Percentiles rank a stretch among this genome's conserved stretches.
Conservation (phyloP, 2,329 filamentous ascomycete genomes). For the Paecilomyces sp. region DNA sequence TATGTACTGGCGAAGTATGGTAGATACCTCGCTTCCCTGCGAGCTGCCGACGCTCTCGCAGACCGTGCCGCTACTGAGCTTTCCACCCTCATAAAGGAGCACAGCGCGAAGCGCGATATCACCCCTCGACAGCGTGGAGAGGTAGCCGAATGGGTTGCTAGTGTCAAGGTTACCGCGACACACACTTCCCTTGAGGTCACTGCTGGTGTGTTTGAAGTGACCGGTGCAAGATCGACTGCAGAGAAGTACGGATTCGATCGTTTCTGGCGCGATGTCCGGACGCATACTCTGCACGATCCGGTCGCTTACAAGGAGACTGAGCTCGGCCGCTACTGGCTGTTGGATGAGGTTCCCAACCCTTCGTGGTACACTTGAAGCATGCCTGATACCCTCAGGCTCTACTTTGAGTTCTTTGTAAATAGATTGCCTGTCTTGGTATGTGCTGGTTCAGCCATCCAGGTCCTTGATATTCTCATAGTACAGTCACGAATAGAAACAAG, state of each 20-base stretch:
- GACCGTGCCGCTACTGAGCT: slow-evolving; percentile 49
- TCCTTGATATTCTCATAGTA: no score
- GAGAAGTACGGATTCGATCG: slow-evolving; percentile 55
- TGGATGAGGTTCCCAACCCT: slow-evolving; percentile 51
- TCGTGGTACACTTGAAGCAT: slow-evolving; percentile 53
- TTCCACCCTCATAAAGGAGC: slow-evolving; percentile 39
- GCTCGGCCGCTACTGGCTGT: slow-evolving; percentile 50
- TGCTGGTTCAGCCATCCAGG: not conserved
- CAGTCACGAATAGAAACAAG: no score
- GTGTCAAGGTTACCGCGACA: slow-evolving; percentile 56
- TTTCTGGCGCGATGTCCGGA: slow-evolving; percentile 61
- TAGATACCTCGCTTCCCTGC: slow-evolving; percentile 55
- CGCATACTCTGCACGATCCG: slow-evolving; percentile 60
- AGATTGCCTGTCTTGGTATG: not conserved
- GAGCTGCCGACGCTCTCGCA: slow-evolving; percentile 52
- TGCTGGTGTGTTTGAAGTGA: slow-evolving; percentile 57
- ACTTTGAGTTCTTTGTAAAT: not conserved
- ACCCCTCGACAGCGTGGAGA: slow-evolving; percentile 51
- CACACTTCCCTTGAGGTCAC: slow-evolving; percentile 54
- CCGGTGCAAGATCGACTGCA: slow-evolving; percentile 52
- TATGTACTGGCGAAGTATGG: slow-evolving; percentile 60
- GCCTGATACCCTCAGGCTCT: not conserved
- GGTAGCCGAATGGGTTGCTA: slow-evolving; percentile 56
- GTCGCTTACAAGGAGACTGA: slow-evolving; percentile 62
- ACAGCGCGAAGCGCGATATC: slow-evolving; percentile 37